These are phyloP conservation scores for Syzygium malaccense DNA, from an alignment of 441 rosid species.

Conservation along the genomic window DNA sequence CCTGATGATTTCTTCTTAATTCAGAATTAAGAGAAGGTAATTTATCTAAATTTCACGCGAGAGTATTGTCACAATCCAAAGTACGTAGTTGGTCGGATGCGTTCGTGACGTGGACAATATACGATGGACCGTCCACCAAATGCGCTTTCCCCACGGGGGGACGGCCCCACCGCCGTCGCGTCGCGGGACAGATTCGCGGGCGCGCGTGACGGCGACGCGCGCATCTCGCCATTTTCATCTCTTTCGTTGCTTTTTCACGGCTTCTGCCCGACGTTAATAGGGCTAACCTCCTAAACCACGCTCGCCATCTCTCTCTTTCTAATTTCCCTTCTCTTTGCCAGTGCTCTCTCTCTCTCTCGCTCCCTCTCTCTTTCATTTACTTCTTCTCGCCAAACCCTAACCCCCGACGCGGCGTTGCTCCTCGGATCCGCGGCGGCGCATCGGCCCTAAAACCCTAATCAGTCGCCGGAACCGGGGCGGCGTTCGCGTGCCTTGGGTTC, in stretches of 20 bases:
- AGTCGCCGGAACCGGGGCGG: not conserved
- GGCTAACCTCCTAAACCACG: not conserved
- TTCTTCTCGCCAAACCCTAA: constrained; percentile 40
- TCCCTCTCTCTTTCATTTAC: not conserved
- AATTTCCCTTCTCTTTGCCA: not conserved
- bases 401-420: constrained; percentile 19
- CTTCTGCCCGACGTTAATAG: not conserved
- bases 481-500: constrained; percentile 2
- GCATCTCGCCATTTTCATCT: not conserved
- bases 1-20: not conserved
- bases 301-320: not conserved
- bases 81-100: not conserved
- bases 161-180: not conserved
- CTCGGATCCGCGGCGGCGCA: not conserved
- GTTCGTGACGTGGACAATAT: not conserved
- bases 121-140: not conserved
- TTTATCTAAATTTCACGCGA: not conserved
- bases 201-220: not conserved
- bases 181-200: not conserved
- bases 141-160: not conserved
- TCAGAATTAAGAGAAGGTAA: not conserved
- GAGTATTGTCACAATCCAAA: not conserved
- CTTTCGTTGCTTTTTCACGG: not conserved
- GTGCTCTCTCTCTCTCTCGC: not conserved
- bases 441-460: constrained; percentile 21